Evolutionary conservation across 805 yeast genomes (phyloP).

Genomic region (Myxozyma neglecta): DNA sequence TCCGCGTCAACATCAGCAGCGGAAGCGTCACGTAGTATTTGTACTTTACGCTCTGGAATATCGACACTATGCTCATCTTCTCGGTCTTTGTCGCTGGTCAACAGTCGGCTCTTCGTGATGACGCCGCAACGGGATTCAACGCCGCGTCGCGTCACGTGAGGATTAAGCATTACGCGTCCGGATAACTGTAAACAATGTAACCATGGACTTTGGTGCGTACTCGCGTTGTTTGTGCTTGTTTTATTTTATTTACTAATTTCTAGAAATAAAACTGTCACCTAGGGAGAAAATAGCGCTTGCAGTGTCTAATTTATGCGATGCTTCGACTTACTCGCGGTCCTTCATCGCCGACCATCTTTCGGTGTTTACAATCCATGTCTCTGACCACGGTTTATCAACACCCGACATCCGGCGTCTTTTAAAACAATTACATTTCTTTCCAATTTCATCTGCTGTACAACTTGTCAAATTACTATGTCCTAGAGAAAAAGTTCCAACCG

Average conservation of each 20-base stretch:
- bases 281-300: constrained; percentile 19
- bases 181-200: no score
- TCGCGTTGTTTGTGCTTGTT: background rate
- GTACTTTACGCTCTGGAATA: constrained; percentile 21
- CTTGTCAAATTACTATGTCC: constrained; percentile 21
- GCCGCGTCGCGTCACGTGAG: no score
- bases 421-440: constrained; percentile 1
- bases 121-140: background rate
- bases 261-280: constrained; percentile 10
- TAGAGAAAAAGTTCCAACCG: constrained; percentile 11
- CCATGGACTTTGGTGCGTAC: background rate
- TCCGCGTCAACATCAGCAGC: constrained; percentile 22
- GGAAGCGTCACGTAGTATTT: constrained; percentile 30
- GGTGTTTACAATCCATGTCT: constrained; percentile 12
- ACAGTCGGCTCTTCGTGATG: background rate
- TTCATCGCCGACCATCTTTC: constrained; percentile 21
- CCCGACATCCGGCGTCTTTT: constrained; percentile 7
- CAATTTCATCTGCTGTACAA: constrained; percentile 10
- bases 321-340: constrained; percentile 12
- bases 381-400: constrained; percentile 20
- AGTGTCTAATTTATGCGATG: constrained; percentile 4
- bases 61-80: constrained; percentile 11
- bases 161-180: background rate
- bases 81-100: background rate
- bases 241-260: background rate